Base-by-base conservation (phyloP, 2,329 filamentous ascomycete genomes). In the Alternaria arborescens region DNA sequence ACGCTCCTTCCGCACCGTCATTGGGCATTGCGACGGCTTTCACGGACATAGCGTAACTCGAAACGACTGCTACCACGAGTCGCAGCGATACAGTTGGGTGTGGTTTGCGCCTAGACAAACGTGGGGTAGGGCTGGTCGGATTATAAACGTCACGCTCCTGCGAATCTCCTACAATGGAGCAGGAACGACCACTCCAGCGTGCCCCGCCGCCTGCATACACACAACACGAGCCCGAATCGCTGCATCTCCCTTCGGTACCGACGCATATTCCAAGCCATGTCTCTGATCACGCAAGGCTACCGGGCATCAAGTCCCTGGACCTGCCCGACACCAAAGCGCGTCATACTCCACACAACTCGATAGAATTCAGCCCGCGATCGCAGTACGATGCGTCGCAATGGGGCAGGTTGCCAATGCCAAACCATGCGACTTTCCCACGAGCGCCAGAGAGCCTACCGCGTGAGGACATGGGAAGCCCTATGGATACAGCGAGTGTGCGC, bases 141-240 rank as follows among this genome's bases (percentile, higher is more conserved):
- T 50, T 46, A 16, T 22, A 32, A 36, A 24, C 54, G 26, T 47
- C 62, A 55, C 52, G 24, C 26, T 53, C n/a, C 43, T 18, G 14
- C 28, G 11, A 38, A 32, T 22, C 43, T 28, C 28, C 8, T 55
- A 65, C 59, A 54, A 76, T 74, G 74, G 69, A 77, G 61, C 70
- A 74, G 56, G 70, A 77, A 58, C 68, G 68, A 42, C 67, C 73
- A 55, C 58, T 71, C 34, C 71, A 80, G 64, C 74, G 71, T 65
- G 78, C 78, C 60, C 79, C 80, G 32, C 81, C 81, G 65, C 81
- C 81, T 40, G 77, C 80, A 28, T 82, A 82, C 63, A 67, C 76
- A 14, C 76, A 79, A 60, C 79, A 81, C 69, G 77, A 80, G 56
- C 77, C 78, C 40, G 75, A 77, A 52, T 73, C 74, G 14, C 75